A percentile compares a stretch with the other conserved stretches of the same genome.
phyloP scores from a whole-genome alignment of 805 yeast genomes.

The Tetrapisispora nanseiensis region DNA sequence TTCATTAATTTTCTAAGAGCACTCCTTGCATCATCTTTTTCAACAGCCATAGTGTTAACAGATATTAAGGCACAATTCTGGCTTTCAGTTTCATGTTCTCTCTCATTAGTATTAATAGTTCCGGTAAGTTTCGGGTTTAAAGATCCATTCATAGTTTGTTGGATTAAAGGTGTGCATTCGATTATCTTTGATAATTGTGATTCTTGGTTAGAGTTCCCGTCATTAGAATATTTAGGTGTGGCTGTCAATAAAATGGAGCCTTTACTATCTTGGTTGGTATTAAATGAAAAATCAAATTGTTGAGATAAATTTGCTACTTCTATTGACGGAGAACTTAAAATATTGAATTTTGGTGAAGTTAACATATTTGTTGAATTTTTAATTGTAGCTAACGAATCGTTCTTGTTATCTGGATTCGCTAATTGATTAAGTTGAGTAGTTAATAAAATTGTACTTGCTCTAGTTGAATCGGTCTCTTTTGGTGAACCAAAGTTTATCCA shows the following conservation, averaged over 20 bases:
- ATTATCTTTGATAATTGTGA: constrained; percentile 11
- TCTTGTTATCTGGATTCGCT: background rate
- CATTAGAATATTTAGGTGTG: constrained; percentile 9
- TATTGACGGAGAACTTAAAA: constrained; percentile 1
- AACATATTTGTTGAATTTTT: constrained; percentile 1
- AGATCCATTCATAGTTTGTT: constrained; percentile 27
- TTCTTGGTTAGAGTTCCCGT: constrained; percentile 2
- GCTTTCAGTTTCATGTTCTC: constrained; percentile 2
- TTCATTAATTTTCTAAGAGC: constrained; percentile 24
- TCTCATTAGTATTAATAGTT: constrained; percentile 3
- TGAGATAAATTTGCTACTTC: constrained; percentile 3
- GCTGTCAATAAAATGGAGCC: constrained; percentile 1
- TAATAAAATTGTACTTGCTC: constrained; percentile 2
- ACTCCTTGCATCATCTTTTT: constrained; percentile 25
- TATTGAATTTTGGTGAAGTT: background rate
- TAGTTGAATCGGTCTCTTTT: constrained; percentile 10
- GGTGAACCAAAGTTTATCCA: constrained; percentile 23
- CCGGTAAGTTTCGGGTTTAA: constrained; percentile 14
- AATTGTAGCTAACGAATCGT: background rate
- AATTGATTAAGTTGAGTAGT: background rate
- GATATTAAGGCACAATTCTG: background rate
- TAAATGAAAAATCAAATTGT: constrained; percentile 1
- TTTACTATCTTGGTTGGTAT: background rate
- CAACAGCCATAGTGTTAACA: background rate
- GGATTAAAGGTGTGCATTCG: constrained; percentile 27